phyloP scores from a whole-genome alignment of 1,284 basidiomycete genomes.

The Trametes versicolor region DNA sequence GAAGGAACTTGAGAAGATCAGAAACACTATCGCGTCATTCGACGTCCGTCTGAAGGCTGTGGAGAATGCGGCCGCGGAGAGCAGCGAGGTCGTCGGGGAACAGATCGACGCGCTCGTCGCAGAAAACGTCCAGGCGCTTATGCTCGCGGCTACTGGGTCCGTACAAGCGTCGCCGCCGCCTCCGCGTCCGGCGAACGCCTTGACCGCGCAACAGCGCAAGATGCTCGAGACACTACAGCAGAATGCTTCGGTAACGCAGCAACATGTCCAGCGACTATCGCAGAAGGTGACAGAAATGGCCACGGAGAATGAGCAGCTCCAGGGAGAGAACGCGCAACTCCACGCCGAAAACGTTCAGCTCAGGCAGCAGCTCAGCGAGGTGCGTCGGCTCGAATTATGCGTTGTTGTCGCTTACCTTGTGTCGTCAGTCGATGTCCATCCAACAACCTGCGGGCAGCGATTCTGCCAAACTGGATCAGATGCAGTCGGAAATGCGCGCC shows the following conservation, averaged over 20 bases:
- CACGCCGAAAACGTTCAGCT: slow-evolving; percentile 33
- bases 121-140: slow-evolving; percentile 29
- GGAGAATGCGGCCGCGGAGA: slow-evolving; percentile 22
- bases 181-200: slow-evolving; percentile 24
- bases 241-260: slow-evolving; percentile 28
- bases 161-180: slow-evolving; percentile 26
- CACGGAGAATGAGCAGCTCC: slow-evolving; percentile 28
- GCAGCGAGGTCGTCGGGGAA: slow-evolving; percentile 21
- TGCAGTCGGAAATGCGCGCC: slow-evolving; percentile 33
- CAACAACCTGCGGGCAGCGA: slow-evolving; percentile 21
- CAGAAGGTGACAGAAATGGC: slow-evolving; percentile 33
- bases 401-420: not conserved
- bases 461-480: slow-evolving; percentile 26
- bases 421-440: slow-evolving; percentile 6
- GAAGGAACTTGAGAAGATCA: slow-evolving; percentile 32
- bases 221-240: slow-evolving; percentile 29
- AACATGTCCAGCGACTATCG: slow-evolving; percentile 31
- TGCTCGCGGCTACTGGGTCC: slow-evolving; percentile 26
- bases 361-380: slow-evolving; percentile 32
- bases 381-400: slow-evolving; percentile 13
- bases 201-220: slow-evolving; percentile 30
- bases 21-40: slow-evolving; percentile 24
- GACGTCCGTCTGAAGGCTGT: slow-evolving; percentile 25
- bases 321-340: slow-evolving; percentile 29
- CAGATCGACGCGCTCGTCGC: slow-evolving; percentile 32